phyloP scores from a whole-genome alignment of 73 alveolate genomes.

The Tetrahymena thermophila region DNA sequence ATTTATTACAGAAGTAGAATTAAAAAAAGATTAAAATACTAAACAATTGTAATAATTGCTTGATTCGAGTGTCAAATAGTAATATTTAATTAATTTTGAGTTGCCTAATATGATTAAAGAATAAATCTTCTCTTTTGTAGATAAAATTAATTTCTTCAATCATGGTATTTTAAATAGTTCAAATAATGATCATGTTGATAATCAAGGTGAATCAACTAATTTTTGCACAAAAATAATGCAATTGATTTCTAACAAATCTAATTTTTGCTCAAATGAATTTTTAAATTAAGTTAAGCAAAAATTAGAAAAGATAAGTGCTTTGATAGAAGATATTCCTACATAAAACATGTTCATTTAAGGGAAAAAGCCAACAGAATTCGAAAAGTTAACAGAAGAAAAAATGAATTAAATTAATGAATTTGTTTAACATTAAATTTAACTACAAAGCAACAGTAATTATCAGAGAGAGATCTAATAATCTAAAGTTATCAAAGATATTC shows the following conservation, averaged over 20 bases:
- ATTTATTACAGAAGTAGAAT: background rate
- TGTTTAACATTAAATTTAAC: background rate
- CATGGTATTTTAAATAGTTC: background rate
- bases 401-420: background rate
- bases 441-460: background rate
- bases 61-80: background rate
- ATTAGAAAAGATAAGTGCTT: background rate
- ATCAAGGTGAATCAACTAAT: background rate
- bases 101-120: background rate
- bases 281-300: background rate
- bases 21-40: background rate
- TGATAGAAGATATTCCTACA: background rate
- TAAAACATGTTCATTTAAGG: background rate
- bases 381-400: background rate
- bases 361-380: background rate
- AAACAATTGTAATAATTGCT: background rate
- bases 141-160: background rate
- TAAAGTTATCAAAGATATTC: background rate
- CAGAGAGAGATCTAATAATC: background rate
- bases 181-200: background rate
- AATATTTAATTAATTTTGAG: background rate
- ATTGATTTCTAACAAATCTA: background rate
- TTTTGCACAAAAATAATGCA: background rate
- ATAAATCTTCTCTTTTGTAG: background rate
- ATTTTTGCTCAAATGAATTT: background rate